Percentiles rank a stretch among this genome's conserved stretches.
phyloP scores from a whole-genome alignment of 164 flowering plant genomes.

The Nelumbo lutea region DNA sequence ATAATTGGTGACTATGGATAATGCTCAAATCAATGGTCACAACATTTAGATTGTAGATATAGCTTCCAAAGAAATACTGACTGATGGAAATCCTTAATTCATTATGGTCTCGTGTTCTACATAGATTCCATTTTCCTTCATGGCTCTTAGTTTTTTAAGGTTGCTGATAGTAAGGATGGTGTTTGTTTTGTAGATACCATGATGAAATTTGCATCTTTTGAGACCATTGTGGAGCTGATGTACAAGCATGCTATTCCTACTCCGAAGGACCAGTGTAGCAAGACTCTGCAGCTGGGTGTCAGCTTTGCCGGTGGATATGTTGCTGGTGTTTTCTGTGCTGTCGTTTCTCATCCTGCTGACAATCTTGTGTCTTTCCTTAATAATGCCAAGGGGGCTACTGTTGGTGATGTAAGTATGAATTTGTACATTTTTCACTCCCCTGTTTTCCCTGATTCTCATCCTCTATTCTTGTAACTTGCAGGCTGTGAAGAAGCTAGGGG shows the following conservation, averaged over 20 bases:
- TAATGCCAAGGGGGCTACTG: conserved; percentile 53
- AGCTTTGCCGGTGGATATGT: conserved; percentile 83
- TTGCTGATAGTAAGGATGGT: neutral
- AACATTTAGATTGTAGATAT: neutral
- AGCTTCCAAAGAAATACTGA: no score
- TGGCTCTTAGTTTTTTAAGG: neutral
- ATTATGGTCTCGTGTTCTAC: neutral
- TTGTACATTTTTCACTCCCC: neutral
- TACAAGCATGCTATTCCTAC: conserved; percentile 45
- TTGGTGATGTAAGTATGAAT: conserved; percentile 32
- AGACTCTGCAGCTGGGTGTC: conserved; percentile 74
- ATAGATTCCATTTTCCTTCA: neutral
- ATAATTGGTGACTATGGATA: neutral
- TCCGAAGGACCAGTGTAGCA: conserved; percentile 76
- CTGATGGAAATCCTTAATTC: neutral
- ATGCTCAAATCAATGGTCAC: no score
- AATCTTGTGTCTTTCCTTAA: conserved; percentile 74
- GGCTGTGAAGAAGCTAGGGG: conserved; percentile 78
- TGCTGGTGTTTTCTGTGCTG: conserved; percentile 70
- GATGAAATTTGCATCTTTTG: conserved; percentile 87
- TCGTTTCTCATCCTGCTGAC: conserved; percentile 85
- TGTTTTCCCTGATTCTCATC: neutral
- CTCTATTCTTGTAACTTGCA: conserved; percentile 16
- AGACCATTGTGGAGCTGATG: conserved; percentile 71
- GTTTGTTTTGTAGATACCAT: conserved; percentile 52